Conservation (phyloP, 768 basidiomycete species). For the Podaxis pistillaris region DNA sequence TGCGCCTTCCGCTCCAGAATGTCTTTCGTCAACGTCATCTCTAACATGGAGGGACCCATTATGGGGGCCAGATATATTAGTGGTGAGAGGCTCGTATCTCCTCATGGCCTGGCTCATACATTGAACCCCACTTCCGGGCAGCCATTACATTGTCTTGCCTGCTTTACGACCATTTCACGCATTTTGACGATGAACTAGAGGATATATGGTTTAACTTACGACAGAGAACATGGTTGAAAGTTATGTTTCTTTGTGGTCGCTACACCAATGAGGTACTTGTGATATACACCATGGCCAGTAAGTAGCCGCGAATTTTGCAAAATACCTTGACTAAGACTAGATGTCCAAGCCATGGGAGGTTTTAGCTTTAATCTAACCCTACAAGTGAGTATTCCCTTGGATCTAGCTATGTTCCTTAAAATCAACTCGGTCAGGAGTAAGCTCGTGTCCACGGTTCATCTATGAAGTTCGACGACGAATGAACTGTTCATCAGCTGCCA, state of each 20-base stretch:
- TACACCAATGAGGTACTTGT: not conserved
- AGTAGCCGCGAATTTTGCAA: not conserved
- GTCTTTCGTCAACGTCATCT: not conserved
- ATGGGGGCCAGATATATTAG: constrained; percentile 3
- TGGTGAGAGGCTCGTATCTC: not conserved
- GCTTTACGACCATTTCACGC: not conserved
- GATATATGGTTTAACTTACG: constrained; percentile 6
- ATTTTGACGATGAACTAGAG: not conserved
- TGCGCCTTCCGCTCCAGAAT: not conserved
- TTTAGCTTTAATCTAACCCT: not conserved
- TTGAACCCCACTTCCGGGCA: not conserved
- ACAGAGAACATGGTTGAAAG: not conserved
- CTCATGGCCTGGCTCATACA: not conserved
- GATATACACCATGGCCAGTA: not conserved
- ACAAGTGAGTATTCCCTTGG: not conserved
- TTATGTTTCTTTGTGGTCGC: constrained; percentile 2
- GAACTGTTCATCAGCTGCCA: not conserved
- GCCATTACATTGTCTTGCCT: not conserved
- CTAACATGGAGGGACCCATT: not conserved
- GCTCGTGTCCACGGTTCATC: not conserved
- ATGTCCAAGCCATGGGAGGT: not conserved
- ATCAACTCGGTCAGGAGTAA: not conserved
- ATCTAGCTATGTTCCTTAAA: not conserved
- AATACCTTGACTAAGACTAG: not conserved
- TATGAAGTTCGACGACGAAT: not conserved